phyloP scores from a whole-genome alignment of 257 asterid genomes.

The Fraxinus excelsior region DNA sequence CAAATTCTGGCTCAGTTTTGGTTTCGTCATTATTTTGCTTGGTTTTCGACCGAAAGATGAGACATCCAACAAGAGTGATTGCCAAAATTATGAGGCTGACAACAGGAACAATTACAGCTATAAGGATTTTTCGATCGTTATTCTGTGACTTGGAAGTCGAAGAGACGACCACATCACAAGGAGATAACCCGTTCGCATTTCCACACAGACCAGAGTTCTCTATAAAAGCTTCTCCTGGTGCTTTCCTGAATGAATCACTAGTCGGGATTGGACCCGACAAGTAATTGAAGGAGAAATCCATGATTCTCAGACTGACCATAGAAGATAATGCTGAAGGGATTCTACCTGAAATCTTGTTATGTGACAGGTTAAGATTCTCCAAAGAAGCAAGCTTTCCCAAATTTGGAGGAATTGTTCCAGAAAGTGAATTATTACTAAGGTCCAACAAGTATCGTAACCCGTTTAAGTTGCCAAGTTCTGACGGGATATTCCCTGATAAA shows the following conservation, averaged over 20 bases:
- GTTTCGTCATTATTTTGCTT: slow-evolving; percentile 46
- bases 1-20: slow-evolving; percentile 26
- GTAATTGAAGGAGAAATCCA: slow-evolving; percentile 71
- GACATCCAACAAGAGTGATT: slow-evolving; percentile 30
- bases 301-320: slow-evolving; percentile 53
- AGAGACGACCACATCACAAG: slow-evolving; percentile 38
- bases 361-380: slow-evolving; percentile 67
- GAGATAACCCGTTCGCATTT: slow-evolving; percentile 49
- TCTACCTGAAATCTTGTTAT: slow-evolving; percentile 59
- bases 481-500: slow-evolving; percentile 61
- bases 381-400: slow-evolving; percentile 53
- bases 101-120: slow-evolving; percentile 50
- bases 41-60: slow-evolving; percentile 37
- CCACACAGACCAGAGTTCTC: slow-evolving; percentile 77
- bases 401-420: slow-evolving; percentile 62
- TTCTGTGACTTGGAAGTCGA: slow-evolving; percentile 35
- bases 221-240: slow-evolving; percentile 44
- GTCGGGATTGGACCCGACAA: slow-evolving; percentile 70
- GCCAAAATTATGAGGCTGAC: slow-evolving; percentile 46
- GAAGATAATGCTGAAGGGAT: slow-evolving; percentile 57
- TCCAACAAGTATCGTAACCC: slow-evolving; percentile 54
- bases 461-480: slow-evolving; percentile 54
- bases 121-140: slow-evolving; percentile 42
- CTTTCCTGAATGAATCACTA: slow-evolving; percentile 39
- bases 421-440: slow-evolving; percentile 58